Conservation (phyloP, 495 filamentous ascomycete genomes). For the Penicillium flavigenum region DNA sequence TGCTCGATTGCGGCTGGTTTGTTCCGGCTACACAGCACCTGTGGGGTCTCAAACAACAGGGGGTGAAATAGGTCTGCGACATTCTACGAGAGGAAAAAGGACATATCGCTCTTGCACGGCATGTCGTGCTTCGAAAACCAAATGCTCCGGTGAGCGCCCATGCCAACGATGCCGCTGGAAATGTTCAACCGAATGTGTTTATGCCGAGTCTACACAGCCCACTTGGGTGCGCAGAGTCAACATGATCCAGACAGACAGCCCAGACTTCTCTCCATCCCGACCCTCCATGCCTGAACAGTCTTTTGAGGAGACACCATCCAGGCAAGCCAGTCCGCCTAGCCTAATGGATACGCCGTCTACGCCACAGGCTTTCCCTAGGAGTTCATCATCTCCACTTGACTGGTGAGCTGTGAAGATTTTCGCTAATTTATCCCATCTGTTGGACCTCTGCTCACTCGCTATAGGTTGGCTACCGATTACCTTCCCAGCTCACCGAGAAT, state of each 20-base stretch:
- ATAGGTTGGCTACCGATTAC: slow-evolving; percentile 23
- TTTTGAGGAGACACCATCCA: background rate
- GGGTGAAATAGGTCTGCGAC: background rate
- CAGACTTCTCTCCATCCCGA: background rate
- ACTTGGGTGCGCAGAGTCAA: slow-evolving; percentile 29
- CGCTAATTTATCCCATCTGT: background rate
- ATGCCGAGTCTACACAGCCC: slow-evolving; percentile 31
- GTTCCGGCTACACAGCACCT: slow-evolving; percentile 24
- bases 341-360: background rate
- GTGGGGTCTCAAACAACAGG: slow-evolving; percentile 5
- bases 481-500: slow-evolving; percentile 27
- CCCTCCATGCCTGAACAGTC: background rate
- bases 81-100: slow-evolving; percentile 24
- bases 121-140: slow-evolving; percentile 35
- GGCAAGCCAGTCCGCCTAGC: background rate
- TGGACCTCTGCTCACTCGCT: background rate
- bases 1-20: slow-evolving; percentile 26
- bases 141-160: slow-evolving; percentile 39
- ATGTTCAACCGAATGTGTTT: slow-evolving; percentile 24
- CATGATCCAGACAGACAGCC: background rate
- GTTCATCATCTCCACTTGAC: background rate
- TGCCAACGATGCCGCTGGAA: slow-evolving; percentile 32
- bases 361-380: background rate
- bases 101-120: slow-evolving; percentile 37
- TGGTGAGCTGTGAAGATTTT: background rate